Evolutionary conservation across 1,284 basidiomycete species (phyloP), one percentile per base, ranked within the genome.

Genomic region (Flammula alnicola): DNA sequence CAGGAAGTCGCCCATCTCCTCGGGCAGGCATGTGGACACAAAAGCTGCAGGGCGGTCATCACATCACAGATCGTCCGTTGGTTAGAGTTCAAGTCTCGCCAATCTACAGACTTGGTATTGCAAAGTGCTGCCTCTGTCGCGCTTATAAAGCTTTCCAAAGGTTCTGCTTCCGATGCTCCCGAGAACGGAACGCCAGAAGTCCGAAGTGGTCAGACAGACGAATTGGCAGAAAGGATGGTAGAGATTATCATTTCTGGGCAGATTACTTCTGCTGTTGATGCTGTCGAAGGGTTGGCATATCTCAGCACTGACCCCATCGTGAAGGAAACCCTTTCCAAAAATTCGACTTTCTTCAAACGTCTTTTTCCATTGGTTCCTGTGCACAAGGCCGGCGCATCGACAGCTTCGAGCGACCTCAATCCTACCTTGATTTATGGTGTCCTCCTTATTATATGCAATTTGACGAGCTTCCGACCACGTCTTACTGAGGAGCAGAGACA

Each of bases 231-330:
- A 30, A 70, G 79, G 44, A 80, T 93, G 76, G 84, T 80, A 58
- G 69, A 71, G 2, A 70, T 87, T 46, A 71, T 93, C 25, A 52
- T 77, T 33, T 64, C 64, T 20, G 66, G 67, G 16, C 66, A 71
- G 30, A 56, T 63, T 10, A 65, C 73, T 16, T 78, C 79, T 30
- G 62, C 79, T 23, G 68, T 76, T 6, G 86, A 91, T 55, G 84
- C 83, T 5, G 73, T 95, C 14, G 94, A 97, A 70, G 92, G 87
- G 0, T 70, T 97, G 44, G 89, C 89, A 6, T 91, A 95, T 66
- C 80, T 94, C 49, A 90, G 84, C 51, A 72, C 80, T 26, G 80
- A 84, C 54, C 76, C 90, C 0, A 55, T 67, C 1, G 74, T 91
- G 55, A 91, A 92, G 66, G 84, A 87, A 55, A 63, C 66, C 25